Evolutionary conservation across 1,284 basidiomycete species (phyloP), one percentile per base, ranked within the genome.

Genomic region (Kalmanozyma brasiliensis): DNA sequence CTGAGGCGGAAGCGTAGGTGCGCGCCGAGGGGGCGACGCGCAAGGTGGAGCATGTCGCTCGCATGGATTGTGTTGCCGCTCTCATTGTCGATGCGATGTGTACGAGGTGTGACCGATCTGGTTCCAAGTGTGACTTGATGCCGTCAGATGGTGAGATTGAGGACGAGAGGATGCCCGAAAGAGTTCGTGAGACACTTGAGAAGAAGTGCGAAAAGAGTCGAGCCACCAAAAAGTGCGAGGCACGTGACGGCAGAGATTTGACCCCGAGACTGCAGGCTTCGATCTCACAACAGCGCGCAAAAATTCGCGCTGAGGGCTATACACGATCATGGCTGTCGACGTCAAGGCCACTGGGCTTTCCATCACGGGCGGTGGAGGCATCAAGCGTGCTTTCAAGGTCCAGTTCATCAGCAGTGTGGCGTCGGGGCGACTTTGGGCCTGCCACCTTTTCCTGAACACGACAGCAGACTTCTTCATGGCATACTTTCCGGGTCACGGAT

Each of bases 1-100:
- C 45, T 3, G 63, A 58, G 10, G 64, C 41, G 3, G 60, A 59
- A 35, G 62, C 62, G 34, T 55, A 65, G 26, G 46, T 34, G 42
- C 62, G 62, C 14, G 51, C 41, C 42, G 20, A 14, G 2, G 55
- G 30, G 2, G 46, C 42, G 9, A 32, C 46, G 46, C 56, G 49
- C 36, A 65, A 14, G 13, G 46, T 45, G 10, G 56, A 53, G 56
- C 55, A 35, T 35, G 47, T 41, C 4, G 55, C 62, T 59, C 55
- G 46, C 13, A 49, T 23, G 2, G 55, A 51, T 36, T 29, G 35
- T 17, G 62, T 37, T 4, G 56, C 47, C 5, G 62, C 37, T 23
- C 52, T 40, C 30, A 62, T 41, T 42, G 47, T 62, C 26, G 17
- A 38, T 38, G 14, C 17, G 4, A 26, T 10, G 13, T 4, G 17